Percentiles rank a stretch among this genome's conserved stretches.
These are phyloP conservation scores for Mychonastes homosphaera DNA, from an alignment of 139 green algal species.

Conservation along the genomic window DNA sequence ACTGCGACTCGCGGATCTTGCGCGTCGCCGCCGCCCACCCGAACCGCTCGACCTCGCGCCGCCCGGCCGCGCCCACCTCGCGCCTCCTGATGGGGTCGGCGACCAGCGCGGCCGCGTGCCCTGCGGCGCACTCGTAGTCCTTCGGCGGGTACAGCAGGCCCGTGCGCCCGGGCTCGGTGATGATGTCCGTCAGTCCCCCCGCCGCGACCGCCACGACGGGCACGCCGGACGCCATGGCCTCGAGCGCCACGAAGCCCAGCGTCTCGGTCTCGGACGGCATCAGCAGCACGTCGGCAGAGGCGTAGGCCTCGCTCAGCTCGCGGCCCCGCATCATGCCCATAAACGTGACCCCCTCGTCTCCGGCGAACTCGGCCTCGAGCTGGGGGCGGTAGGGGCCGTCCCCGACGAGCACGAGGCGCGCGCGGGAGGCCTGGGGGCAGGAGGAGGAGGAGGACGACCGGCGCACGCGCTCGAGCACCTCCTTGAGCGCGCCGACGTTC, in stretches of 20 bases:
- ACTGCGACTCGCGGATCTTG: conserved; percentile 46
- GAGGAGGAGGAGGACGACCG: not conserved
- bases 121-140: conserved; percentile 9
- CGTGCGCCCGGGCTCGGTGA: conserved; percentile 34
- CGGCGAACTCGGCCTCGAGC: conserved; percentile 60
- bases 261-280: conserved; percentile 92
- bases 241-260: conserved; percentile 94
- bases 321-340: conserved; percentile 64
- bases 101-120: conserved; percentile 12
- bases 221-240: conserved; percentile 87
- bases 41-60: conserved; percentile 31
- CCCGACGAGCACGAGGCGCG: conserved; percentile 81
- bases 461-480: conserved; percentile 41
- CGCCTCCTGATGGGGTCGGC: conserved; percentile 18
- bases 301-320: conserved; percentile 84
- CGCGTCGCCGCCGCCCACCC: conserved; percentile 47
- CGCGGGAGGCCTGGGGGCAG: conserved; percentile 30
- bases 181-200: conserved; percentile 85
- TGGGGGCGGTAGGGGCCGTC: conserved; percentile 54
- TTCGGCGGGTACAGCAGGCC: conserved; percentile 30
- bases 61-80: conserved; percentile 15
- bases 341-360: conserved; percentile 39
- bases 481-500: conserved; percentile 64
- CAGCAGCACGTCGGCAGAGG: conserved; percentile 86
- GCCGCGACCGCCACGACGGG: conserved; percentile 85